Conservation (phyloP, 2,329 filamentous ascomycete genomes). For the Calcarisporium arbuscula region DNA sequence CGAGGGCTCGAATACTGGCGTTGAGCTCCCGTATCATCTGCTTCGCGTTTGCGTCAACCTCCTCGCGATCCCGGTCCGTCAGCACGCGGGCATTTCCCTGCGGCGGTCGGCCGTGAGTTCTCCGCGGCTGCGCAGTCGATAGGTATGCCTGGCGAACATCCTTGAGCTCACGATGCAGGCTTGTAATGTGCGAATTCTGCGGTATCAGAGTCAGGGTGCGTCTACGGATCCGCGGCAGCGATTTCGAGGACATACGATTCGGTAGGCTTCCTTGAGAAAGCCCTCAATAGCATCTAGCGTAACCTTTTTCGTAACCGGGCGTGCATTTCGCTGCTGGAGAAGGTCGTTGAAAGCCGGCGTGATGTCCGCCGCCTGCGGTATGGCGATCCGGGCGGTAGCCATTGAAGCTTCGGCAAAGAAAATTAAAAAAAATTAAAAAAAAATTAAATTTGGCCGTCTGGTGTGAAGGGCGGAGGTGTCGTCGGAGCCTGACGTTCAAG, state of each 20-base stretch:
- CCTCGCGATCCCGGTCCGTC: conserved; percentile 75
- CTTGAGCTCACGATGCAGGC: conserved; percentile 72
- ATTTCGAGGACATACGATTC: conserved; percentile 22
- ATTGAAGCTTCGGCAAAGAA: no score
- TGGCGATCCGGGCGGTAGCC: conserved; percentile 6
- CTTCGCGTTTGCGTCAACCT: conserved; percentile 83
- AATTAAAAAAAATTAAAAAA: no score
- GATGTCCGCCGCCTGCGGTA: conserved; percentile 47
- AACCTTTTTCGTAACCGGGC: conserved; percentile 36
- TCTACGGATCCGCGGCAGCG: background rate
- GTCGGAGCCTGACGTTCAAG: no score
- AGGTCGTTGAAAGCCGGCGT: conserved; percentile 64
- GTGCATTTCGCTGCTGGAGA: conserved; percentile 52
- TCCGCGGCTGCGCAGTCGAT: conserved; percentile 64
- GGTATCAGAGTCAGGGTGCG: conserved; percentile 2
- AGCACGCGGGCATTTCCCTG: conserved; percentile 50
- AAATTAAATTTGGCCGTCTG: no score
- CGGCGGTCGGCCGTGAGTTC: conserved; percentile 41
- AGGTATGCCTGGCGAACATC: conserved; percentile 87
- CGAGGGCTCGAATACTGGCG: conserved; percentile 69
- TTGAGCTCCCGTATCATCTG: conserved; percentile 80
- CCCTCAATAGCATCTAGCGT: conserved; percentile 60
- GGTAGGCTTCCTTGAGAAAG: conserved; percentile 90
- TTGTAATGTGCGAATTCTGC: conserved; percentile 78
- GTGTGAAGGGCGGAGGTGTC: no score